Evolutionary conservation across 441 rosid species (phyloP), one percentile per base, ranked within the genome.

Genomic region (Mallotus japonicus): DNA sequence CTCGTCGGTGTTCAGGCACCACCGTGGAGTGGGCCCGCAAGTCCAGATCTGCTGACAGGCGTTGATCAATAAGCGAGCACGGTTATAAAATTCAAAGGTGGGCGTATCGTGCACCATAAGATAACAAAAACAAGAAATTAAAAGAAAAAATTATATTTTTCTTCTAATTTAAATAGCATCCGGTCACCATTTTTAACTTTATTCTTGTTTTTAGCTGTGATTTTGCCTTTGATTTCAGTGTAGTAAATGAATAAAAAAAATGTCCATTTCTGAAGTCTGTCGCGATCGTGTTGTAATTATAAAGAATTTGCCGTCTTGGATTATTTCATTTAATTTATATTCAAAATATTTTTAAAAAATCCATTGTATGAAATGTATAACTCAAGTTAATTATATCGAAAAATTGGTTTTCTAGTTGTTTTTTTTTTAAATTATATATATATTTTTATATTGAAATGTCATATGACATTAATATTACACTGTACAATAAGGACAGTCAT

Each of bases 21-120:
- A 71, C 69, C 76, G 83, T 60, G 89, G 86, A 63, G 85, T 84
- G 72, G 94, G 88, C 69, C 83, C 92, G 54, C 90, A 88, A 66
- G 90, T 87, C 5, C 90, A 86, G 86, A 90, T 89, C 87, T 95
- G 88, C 86, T 94, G 84, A 90, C 93, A 87, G 86, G 83, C 81
- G 81, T 22, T 14, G 50, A 22, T 44, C 66, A 24, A 24, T 24
- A 24, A 24, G 28, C 28, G 0, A 24, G 28, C 28, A 75, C 73
- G 78, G 74, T 17, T 68, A 55, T 63, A 58, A 62, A 79, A 80
- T 68, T 74, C 77, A 65, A 82, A 77, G 74, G 72, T 54, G 71
- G 68, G 76, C 80, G 71, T 60, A 28, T 58, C 73, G 77, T 62
- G 78, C 81, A 62, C 79, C 76, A 70, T 69, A 67, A 76, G 74